Base-by-base conservation (phyloP, 495 filamentous ascomycete species). In the Daldinia bambusicola region DNA sequence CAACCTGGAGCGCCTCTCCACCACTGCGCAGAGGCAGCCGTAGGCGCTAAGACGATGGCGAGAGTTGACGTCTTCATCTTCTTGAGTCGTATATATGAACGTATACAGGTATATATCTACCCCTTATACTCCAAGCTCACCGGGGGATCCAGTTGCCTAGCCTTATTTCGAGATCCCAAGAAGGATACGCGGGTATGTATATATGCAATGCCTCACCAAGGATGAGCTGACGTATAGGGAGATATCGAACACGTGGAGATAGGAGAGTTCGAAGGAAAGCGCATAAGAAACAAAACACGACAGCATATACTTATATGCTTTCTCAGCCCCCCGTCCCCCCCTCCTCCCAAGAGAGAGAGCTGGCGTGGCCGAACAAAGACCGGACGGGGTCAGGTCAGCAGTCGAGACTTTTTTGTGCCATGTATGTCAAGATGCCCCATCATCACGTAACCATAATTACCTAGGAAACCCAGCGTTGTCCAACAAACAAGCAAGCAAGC, bases 1-100 rank as follows among this genome's bases (percentile, higher is more conserved):
- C 82, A 84, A 30, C 78, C 76, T 0, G 82, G 82, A 13, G 80
- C 81, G 13, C 78, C 81, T 51, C 53, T 74, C 72, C 78, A 82
- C 82, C 82, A 84, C 58, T 79, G 73, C 26, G 71, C 77, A 30
- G 50, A 55, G 41, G 61, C 64, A 18, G 69, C 48, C 13, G 69
- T 45, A 40, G 75, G 70, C 14, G 66, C 68, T 48, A 74, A 16
- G 16, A 55, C 53, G 60, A 68, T 61, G 50, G 63, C 48, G 40
- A 75, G 22, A 10, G 66, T 64, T 16, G 57, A 71, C n/a, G 41
- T 55, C 55, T 74, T 76, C 77, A 75, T 77, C 50, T 72, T 70
- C 50, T 18, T 45, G 22, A 56, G 50, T 26, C 12, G 41, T 59
- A 45, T 63, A 41, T 63, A 56, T 37, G 31, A 14, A n/a, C 16